Base-by-base conservation (phyloP, 1,139 yeast species). In the Taphrina betulina region DNA sequence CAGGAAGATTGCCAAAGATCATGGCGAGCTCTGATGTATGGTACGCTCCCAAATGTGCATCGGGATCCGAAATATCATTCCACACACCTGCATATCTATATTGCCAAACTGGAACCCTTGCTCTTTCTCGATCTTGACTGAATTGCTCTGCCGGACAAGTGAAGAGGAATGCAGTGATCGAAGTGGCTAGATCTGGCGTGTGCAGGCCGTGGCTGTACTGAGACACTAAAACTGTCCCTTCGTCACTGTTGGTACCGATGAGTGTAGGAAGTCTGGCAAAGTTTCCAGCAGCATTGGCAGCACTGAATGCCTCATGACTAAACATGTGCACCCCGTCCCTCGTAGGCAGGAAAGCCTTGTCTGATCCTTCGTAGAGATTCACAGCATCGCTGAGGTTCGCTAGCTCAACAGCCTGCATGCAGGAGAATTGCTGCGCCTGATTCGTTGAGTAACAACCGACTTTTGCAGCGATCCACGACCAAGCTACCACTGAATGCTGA, bases 241-340 rank as follows among this genome's bases (percentile, higher is more conserved):
- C 54, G 28, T 50, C 33, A 34, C 40, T 40, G 46, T 50, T 50
- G 24, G 41, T 40, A 12, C 46, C 46, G 24, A 50, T n/a, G 19
- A 50, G 41, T 17, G 40, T 29, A n/a, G 54, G 54, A 7, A 50
- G 10, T 10, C 26, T 38, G 14, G 54, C 54, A 23, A 50, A 50
- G 2, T 38, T 31, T 8, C 54, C 54, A 10, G 38, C 29, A 8
- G 16, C 7, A 5, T 38, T 41, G 8, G 16, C 19, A 7, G 31
- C 17, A 5, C 22, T 26, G 26, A 40, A 50, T 14, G 29, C 33
- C 10, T 33, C 7, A 17, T 41, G n/a, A 17, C 31, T 31, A n/a
- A 28, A 33, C 33, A 50, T 26, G 24, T 14, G 16, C 5, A 50
- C 37, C 20, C 44, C 54, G 22, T 50, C 37, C 26, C 17, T 26